phyloP scores from a whole-genome alignment of 2,329 filamentous ascomycete species.

The Xenoacremonium recifei region DNA sequence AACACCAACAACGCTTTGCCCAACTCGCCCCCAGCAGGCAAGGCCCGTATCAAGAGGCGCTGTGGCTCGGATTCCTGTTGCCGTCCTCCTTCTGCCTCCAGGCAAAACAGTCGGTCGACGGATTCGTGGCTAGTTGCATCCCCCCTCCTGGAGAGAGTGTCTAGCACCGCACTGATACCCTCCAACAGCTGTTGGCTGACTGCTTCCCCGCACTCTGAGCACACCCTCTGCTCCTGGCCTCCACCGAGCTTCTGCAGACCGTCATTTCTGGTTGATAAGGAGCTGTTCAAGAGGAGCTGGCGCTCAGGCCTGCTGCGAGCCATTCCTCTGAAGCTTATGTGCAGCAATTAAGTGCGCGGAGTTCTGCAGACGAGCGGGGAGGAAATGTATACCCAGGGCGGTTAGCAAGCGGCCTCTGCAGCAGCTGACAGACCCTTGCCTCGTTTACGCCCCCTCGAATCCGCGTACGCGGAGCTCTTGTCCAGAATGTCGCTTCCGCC shows the following conservation, averaged over 20 bases:
- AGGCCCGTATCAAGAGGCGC: neutral
- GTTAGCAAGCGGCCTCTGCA: neutral
- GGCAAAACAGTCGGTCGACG: neutral
- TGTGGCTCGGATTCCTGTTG: no score
- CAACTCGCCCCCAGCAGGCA: neutral
- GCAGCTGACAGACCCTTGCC: no score
- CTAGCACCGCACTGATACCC: neutral
- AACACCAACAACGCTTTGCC: neutral
- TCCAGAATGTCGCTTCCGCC: neutral
- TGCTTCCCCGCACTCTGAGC: neutral
- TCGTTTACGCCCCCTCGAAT: no score
- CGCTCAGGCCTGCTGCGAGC: neutral
- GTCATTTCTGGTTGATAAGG: neutral
- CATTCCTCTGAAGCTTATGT: neutral
- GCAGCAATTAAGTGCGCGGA: neutral
- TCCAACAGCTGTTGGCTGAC: neutral
- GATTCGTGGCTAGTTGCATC: neutral
- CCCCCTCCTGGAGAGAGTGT: no score
- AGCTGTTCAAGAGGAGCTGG: neutral
- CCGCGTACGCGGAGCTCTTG: neutral
- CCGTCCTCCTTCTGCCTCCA: no score
- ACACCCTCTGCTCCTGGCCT: neutral
- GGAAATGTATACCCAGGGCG: no score
- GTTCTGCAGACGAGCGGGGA: no score
- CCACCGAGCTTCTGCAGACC: neutral